Base-by-base conservation (phyloP, 768 basidiomycete genomes). In the Thelephora ganbajun region DNA sequence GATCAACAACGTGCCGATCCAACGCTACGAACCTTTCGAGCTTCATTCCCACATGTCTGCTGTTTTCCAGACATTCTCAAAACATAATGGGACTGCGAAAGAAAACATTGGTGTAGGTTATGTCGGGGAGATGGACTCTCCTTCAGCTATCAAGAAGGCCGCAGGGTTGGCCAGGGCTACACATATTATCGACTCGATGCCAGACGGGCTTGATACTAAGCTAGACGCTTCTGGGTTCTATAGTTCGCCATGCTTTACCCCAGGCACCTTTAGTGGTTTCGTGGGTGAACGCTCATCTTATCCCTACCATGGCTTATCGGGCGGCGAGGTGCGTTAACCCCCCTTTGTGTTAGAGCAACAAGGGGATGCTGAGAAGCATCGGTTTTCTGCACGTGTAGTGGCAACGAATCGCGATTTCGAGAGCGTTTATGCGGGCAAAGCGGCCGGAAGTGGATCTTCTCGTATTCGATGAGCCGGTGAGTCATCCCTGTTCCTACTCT, bases 21-120 rank as follows among this genome's bases (percentile, higher is more conserved):
- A 83, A 36, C 68, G 69, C 30, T 76, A 79, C 58, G 66, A 73
- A 48, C 82, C 88, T 16, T 62, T 61, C 6, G 84, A 88, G 42
- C 78, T 84, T 50, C 90, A 92, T 61, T 66, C 67, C 35, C 85
- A 80, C 56, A 65, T 79, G 12, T 79, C 83, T n/a, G 80, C 80
- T 16, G 82, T 91, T 16, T 86, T 93, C 62, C 90, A 93, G 61
- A 80, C 80, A 37, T 91, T 90, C 61, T 80, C 83, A 45, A 81
- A 81, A 59, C 89, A 83, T 59, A 80, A 77, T 56, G 72, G 80
- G 5, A 79, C 86, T 0, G 71, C 89, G 14, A 71, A 78, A 52
- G 85, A 90, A 59, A 93, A 93, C 58, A 79, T 90, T 23, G 90
- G 89, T n/a, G 65, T 92, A 2, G 89, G 90, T 16, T 76, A 72